Evolutionary conservation across 371 early-diverging fungal species (phyloP).

Genomic region (Globomyces sp.): DNA sequence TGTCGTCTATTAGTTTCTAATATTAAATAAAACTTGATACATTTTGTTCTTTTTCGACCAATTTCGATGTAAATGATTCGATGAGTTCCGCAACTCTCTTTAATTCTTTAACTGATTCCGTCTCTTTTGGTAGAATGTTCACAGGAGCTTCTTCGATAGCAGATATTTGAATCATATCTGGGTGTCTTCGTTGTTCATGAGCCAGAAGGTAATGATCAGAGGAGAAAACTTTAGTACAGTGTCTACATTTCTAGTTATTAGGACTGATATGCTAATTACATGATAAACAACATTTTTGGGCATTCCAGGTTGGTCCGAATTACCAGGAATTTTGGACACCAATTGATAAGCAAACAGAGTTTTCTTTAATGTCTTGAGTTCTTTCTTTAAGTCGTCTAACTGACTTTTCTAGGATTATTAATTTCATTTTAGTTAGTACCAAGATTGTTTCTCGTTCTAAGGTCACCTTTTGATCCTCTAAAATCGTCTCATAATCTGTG

Average conservation of each 20-base stretch:
- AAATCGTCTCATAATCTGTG: not conserved
- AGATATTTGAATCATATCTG: conserved; percentile 23
- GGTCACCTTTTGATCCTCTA: not conserved
- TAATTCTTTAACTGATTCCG: conserved; percentile 15
- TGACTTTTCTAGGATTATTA: conserved; percentile 25
- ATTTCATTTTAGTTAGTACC: not conserved
- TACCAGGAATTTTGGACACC: conserved; percentile 44
- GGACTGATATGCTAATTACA: conserved; percentile 7
- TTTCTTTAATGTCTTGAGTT: conserved; percentile 42
- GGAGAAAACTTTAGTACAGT: conserved; percentile 49
- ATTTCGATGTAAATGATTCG: conserved; percentile 1
- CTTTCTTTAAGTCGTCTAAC: conserved; percentile 35
- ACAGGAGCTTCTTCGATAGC: conserved; percentile 15
- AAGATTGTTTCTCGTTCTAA: not conserved
- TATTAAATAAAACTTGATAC: not conserved
- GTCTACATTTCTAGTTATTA: conserved; percentile 29
- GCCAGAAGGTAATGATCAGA: conserved; percentile 34
- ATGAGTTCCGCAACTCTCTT: conserved; percentile 3
- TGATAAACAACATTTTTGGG: conserved; percentile 21
- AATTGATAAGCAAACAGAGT: conserved; percentile 53
- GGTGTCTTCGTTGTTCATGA: conserved; percentile 48
- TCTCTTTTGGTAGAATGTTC: conserved; percentile 13
- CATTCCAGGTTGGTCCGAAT: conserved; percentile 10
- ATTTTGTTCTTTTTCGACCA: not conserved
- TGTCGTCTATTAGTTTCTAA: conserved; percentile 21